Evolutionary conservation across 164 flowering plant genomes (phyloP), one percentile per base, ranked within the genome.

Genomic region (Nelumbo lutea): DNA sequence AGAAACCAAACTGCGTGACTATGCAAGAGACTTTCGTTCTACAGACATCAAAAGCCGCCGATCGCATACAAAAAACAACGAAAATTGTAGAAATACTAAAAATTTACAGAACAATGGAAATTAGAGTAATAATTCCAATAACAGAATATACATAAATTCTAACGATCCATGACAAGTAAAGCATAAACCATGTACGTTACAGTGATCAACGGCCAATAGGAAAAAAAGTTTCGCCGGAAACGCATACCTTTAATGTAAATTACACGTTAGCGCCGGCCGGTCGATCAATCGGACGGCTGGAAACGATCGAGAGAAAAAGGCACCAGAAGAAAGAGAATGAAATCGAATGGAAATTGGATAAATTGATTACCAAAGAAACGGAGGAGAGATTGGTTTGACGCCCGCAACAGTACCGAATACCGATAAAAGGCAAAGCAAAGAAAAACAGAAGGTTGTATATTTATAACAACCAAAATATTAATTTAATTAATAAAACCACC

Each of bases 231-330:
- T 56, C 48, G 44, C 61, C 61, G 8, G 61, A 56, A 55, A 66
- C n/a, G 48, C 69, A 56, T 66, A 66, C 69, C 69, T 55, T 55
- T n/a, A 48, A 1, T 15, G 47, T 2, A 7, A 27, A 43, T 13
- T 13, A 44, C 4, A 10, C 48, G 41, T n/a, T 6, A 44, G 42
- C 40, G 40, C 6, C 47, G 1, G 46, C 13, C 51, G 69, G 11
- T 42, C 14, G 50, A 43, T 61, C 63, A n/a, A 41, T 61, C 14
- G 45, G 52, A 42, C 53, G 64, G 42, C 47, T 55, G 58, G 9
- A 13, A 47, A 40, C 42, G 62, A 67, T 57, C 52, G 42, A 67
- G 11, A 59, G 63, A n/a, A n/a, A n/a, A n/a, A n/a, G n/a, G n/a
- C n/a, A n/a, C n/a, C n/a, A n/a, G n/a, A n/a, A n/a, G n/a, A n/a